These are phyloP conservation scores for Penicillium olsonii DNA, from an alignment of 2,329 filamentous ascomycete species.

Conservation along the genomic window DNA sequence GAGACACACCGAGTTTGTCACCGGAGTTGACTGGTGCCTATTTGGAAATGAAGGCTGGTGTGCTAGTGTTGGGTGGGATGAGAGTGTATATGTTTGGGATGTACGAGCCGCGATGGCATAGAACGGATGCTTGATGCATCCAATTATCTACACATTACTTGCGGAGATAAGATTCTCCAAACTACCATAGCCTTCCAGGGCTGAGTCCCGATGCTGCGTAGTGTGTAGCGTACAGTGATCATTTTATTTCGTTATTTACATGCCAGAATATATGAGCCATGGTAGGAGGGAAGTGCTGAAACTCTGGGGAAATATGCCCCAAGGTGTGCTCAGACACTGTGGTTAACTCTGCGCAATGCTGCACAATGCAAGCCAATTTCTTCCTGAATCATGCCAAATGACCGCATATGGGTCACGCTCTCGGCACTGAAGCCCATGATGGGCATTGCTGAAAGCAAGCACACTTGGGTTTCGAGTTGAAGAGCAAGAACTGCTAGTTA, in stretches of 20 bases:
- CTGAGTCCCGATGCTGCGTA: not conserved
- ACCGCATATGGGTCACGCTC: not conserved
- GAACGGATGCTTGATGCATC: slow-evolving; percentile 1
- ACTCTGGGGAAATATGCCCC: not conserved
- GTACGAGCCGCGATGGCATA: slow-evolving; percentile 64
- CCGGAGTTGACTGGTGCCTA: slow-evolving; percentile 95
- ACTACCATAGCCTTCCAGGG: not conserved
- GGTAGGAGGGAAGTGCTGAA: not conserved
- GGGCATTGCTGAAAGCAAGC: slow-evolving; percentile 2
- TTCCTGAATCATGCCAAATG: not conserved
- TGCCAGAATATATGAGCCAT: slow-evolving; percentile 4
- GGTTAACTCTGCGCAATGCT: not conserved
- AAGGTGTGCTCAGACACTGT: not conserved
- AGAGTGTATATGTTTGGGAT: slow-evolving; percentile 89
- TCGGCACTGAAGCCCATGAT: not conserved
- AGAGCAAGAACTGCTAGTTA: slow-evolving; percentile 18
- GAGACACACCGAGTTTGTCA: slow-evolving; percentile 91
- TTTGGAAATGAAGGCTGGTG: slow-evolving; percentile 97
- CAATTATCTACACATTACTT: slow-evolving; percentile 15
- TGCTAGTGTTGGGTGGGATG: slow-evolving; percentile 92
- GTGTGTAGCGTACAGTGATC: slow-evolving; percentile 10
- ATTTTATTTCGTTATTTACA: slow-evolving; percentile 26
- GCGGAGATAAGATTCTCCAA: not conserved
- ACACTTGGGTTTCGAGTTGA: not conserved
- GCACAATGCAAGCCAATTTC: not conserved